These are phyloP conservation scores for Cucurbitaria berberidis DNA, from an alignment of 2,329 filamentous ascomycete genomes.

Conservation along the genomic window DNA sequence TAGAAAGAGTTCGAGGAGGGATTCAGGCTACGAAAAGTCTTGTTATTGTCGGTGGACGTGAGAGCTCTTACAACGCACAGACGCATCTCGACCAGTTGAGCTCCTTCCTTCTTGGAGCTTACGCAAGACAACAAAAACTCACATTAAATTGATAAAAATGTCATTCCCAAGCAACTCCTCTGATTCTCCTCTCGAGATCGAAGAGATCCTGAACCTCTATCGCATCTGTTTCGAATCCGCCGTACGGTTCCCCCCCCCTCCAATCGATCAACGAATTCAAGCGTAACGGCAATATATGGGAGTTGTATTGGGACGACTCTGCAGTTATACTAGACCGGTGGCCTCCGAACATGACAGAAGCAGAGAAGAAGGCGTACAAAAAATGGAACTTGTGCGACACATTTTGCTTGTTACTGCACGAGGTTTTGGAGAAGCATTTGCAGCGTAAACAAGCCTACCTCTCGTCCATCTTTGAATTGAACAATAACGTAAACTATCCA, in stretches of 20 bases:
- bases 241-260: neutral
- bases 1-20: too few species aligned
- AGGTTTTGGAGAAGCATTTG: neutral
- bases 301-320: neutral
- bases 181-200: neutral
- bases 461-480: neutral
- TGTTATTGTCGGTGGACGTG: neutral
- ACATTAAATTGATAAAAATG: neutral
- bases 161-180: neutral
- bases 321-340: neutral
- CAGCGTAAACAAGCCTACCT: neutral
- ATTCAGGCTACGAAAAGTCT: neutral
- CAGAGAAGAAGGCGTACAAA: neutral
- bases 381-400: neutral
- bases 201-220: neutral
- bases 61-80: neutral
- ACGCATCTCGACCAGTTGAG: neutral
- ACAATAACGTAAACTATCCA: neutral
- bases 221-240: neutral
- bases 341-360: neutral
- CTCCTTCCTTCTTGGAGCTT: neutral
- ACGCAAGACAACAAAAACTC: neutral
- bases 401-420: neutral
- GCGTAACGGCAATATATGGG: neutral
- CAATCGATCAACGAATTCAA: neutral